Conservation (phyloP, 176 grass and related monocot species). For the Triticum urartu region DNA sequence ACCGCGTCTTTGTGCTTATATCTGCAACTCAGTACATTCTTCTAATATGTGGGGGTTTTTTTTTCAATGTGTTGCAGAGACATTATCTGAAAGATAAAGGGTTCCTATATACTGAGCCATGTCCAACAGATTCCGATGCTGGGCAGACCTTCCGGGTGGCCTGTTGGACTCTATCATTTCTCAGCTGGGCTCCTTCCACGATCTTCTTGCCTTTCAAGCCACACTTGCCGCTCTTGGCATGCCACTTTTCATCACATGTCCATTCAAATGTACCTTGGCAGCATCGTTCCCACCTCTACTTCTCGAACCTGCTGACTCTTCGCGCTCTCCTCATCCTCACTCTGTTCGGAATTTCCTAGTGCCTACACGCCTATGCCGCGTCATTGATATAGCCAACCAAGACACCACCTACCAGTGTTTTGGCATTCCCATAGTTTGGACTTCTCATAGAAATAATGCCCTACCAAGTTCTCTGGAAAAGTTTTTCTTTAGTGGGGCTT, state of each 20-base stretch:
- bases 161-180: background rate
- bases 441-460: background rate
- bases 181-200: background rate
- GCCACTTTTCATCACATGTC: slow-evolving; percentile 9
- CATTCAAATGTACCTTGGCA: background rate
- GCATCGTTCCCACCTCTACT: slow-evolving; percentile 33
- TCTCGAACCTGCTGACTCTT: background rate
- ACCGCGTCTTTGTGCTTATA: too few relatives aligned
- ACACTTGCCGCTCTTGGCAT: slow-evolving; percentile 45
- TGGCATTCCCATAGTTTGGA: background rate
- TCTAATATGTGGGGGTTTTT: background rate
- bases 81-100: background rate
- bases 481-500: slow-evolving; percentile 26
- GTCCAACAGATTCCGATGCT: background rate
- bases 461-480: background rate
- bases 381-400: slow-evolving; percentile 24
- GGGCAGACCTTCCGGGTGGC: background rate
- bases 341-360: background rate
- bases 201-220: slow-evolving; percentile 33
- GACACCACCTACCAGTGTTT: background rate
- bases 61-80: background rate
- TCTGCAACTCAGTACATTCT: background rate
- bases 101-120: background rate
- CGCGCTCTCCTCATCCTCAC: background rate
- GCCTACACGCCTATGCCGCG: background rate